phyloP scores from a whole-genome alignment of 169 alveolate genomes.

The Cryptosporidium ryanae region DNA sequence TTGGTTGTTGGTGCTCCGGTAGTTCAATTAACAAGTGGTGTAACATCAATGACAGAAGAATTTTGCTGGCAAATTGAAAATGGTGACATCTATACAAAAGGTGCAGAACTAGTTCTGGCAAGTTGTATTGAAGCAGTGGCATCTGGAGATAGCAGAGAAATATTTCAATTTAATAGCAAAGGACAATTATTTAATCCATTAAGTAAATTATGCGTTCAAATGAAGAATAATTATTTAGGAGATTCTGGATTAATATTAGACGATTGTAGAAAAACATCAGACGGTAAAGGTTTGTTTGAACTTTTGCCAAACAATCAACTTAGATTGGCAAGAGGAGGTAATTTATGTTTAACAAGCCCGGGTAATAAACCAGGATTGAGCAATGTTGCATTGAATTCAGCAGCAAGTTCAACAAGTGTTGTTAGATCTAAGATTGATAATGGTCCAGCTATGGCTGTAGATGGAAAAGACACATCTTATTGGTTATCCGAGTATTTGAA shows the following conservation, averaged over 20 bases:
- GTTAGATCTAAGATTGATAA: constrained; percentile 20
- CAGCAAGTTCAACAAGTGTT: constrained; percentile 63
- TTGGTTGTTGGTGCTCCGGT: constrained; percentile 70
- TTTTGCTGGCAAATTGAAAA: constrained; percentile 63
- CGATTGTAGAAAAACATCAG: constrained; percentile 41
- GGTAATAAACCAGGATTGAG: constrained; percentile 68
- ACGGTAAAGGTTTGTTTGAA: constrained; percentile 70
- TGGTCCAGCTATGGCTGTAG: constrained; percentile 74
- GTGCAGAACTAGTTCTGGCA: constrained; percentile 67
- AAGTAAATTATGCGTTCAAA: constrained; percentile 66
- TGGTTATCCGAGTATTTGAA: constrained; percentile 44
- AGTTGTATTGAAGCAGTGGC: constrained; percentile 74
- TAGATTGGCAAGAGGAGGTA: constrained; percentile 64
- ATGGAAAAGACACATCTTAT: constrained; percentile 55
- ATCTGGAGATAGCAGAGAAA: constrained; percentile 75
- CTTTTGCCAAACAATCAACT: constrained; percentile 66
- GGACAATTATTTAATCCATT: constrained; percentile 71
- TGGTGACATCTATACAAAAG: constrained; percentile 63
- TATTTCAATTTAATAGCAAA: constrained; percentile 63
- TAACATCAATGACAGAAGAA: constrained; percentile 73
- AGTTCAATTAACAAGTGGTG: constrained; percentile 73
- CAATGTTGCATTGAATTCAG: constrained; percentile 68
- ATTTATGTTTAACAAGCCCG: constrained; percentile 66
- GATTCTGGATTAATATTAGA: constrained; percentile 34
- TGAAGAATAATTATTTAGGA: constrained; percentile 34